Base-by-base conservation (phyloP, 2,329 filamentous ascomycete genomes). In the Dryadomyces quercus-mongolicae region DNA sequence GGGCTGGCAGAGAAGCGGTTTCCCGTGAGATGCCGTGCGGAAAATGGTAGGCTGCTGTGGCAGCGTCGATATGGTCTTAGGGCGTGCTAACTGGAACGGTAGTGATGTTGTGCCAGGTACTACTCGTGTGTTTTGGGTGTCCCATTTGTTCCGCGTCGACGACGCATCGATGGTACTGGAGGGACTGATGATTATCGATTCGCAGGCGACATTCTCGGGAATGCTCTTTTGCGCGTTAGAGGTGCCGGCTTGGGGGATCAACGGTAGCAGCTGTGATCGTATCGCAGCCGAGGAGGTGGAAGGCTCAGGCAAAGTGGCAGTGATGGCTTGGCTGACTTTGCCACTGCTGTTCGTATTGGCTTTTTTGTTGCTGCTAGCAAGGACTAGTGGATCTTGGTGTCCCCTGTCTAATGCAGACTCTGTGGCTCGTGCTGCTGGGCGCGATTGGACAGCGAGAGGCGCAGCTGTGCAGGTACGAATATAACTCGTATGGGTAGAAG, bases 1-100 rank as follows among this genome's bases (percentile, higher is more conserved):
- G 34, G 81, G 82, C 63, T 85, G 81, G 58, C 72, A 71, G 49
- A 82, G 68, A 34, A 69, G 67, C 15, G 73, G 67, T 51, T 68
- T 69, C 53, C 68, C 70, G 58, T 66, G 73, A 54, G 70, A 74
- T 2, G 70, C 68, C 12, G 74, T 74, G 43, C 74, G 70, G 51
- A 78, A 64, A 56, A 79, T 72, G 56, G 75, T 72, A 50, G 71
- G 56, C 22, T 54, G 53, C 10, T 4, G 22, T 15, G 43, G 46
- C 8, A n/a, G 53, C 34, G 43, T 52, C 46, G 10, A 43, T 46
- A 12, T 34, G 48, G 54, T 54, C 42, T 54, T 59, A 5, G 59
- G 55, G 7, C 55, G 56, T 44, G 43, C 20, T 15, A 49, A 7
- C 15, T 40, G 20, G 36, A 16, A 43, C 20, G 15, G 16, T 9